Percentiles rank a stretch among this genome's conserved stretches.
These are phyloP conservation scores for Prunus persica DNA, from an alignment of 306 rosid species.

Conservation along the genomic window DNA sequence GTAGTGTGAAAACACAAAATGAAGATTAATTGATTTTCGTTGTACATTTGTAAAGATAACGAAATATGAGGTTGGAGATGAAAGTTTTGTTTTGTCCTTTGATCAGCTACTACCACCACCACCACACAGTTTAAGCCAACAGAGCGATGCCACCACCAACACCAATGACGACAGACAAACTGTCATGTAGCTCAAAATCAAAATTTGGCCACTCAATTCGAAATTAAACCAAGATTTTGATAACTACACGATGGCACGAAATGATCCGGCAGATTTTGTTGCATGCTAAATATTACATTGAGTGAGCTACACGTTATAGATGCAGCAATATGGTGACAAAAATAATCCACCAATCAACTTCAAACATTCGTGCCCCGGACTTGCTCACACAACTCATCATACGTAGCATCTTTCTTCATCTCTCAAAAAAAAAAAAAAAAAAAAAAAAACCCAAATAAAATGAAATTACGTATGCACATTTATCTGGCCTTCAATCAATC, in stretches of 20 bases:
- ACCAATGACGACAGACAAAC: neutral
- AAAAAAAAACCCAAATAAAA: neutral
- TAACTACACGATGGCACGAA: neutral
- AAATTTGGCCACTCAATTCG: neutral
- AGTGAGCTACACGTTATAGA: neutral
- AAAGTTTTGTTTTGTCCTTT: neutral
- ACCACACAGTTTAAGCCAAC: neutral
- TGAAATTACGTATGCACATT: neutral
- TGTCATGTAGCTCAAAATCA: neutral
- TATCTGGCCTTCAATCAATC: too few relatives aligned
- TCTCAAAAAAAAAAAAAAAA: neutral
- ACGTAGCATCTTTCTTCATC: slow-evolving; percentile 48
- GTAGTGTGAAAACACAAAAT: too few relatives aligned
- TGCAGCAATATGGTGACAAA: neutral
- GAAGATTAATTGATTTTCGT: neutral
- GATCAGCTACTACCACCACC: neutral
- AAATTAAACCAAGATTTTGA: neutral
- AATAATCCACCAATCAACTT: slow-evolving; percentile 10
- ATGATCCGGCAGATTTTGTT: neutral
- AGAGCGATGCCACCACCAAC: neutral
- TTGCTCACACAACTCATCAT: slow-evolving; percentile 21
- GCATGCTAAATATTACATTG: neutral
- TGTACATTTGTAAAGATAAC: slow-evolving; percentile 3
- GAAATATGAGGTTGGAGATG: slow-evolving; percentile 11
- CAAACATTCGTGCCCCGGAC: slow-evolving; percentile 14